A percentile compares a stretch with the other conserved stretches of the same genome.
phyloP scores from a whole-genome alignment of 768 basidiomycete genomes.

The Clavaria fumosa region DNA sequence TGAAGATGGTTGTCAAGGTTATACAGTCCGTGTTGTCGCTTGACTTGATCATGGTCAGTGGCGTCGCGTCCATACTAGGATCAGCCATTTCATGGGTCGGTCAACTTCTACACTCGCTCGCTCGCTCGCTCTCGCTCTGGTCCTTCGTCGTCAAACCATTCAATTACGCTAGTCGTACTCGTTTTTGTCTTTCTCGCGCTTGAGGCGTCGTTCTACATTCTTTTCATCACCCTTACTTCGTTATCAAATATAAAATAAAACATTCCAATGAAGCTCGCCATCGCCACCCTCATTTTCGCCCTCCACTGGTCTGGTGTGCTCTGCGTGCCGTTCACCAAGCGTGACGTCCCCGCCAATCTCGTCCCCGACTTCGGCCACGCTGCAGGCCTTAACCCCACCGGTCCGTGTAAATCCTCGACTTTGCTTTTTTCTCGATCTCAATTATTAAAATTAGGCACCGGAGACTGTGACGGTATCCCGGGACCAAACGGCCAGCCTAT shows the following conservation, averaged over 20 bases:
- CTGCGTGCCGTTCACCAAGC: conserved; percentile 26
- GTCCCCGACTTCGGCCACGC: conserved; percentile 43
- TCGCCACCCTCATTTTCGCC: conserved; percentile 8
- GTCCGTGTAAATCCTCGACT: neutral
- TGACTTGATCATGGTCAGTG: no score
- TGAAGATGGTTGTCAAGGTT: no score
- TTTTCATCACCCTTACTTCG: neutral
- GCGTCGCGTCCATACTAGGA: no score
- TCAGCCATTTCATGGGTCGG: no score
- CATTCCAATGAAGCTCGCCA: conserved; percentile 27
- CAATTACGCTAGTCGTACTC: neutral
- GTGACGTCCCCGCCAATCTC: conserved; percentile 36
- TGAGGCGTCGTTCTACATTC: neutral
- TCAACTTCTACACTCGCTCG: no score
- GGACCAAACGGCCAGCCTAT: conserved; percentile 35
- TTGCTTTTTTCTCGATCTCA: neutral
- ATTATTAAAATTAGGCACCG: conserved; percentile 25
- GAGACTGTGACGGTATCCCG: conserved; percentile 55
- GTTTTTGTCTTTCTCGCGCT: neutral
- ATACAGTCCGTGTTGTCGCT: no score
- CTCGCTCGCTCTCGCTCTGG: no score
- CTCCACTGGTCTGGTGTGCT: conserved; percentile 22
- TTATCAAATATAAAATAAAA: no score
- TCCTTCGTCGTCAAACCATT: no score
- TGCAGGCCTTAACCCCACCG: conserved; percentile 45